Percentiles rank a stretch among this genome's conserved stretches.
Evolutionary conservation across 2,329 filamentous ascomycete genomes (phyloP).

Genomic region (Alternaria incomplexa): DNA sequence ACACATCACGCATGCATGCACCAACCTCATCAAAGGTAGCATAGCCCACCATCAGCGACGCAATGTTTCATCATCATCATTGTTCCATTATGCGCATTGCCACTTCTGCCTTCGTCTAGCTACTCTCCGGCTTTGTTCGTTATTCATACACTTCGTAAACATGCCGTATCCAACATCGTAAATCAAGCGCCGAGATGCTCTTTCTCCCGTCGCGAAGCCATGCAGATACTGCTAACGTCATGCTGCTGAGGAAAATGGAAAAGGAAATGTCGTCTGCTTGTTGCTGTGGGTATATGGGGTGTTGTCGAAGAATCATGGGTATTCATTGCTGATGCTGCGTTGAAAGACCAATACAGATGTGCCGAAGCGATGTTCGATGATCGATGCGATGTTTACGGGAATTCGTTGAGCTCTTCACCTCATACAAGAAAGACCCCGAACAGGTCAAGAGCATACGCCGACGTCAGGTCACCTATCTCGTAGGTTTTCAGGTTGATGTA

Average conservation of each 20-base stretch:
- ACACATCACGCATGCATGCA: conserved; percentile 3
- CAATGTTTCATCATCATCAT: not conserved
- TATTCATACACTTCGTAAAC: not conserved
- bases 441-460: not conserved
- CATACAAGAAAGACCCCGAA: not conserved
- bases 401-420: not conserved
- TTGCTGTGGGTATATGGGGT: not conserved
- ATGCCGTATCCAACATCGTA: conserved; percentile 7
- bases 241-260: conserved; percentile 2
- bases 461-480: not conserved
- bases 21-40: not conserved
- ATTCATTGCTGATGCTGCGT: not conserved
- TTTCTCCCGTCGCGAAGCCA: not conserved
- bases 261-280: not conserved
- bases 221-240: not conserved
- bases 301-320: not conserved
- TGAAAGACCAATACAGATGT: not conserved
- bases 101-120: not conserved
- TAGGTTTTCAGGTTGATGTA: not conserved
- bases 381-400: not conserved
- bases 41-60: not conserved
- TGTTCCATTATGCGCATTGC: not conserved
- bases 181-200: not conserved
- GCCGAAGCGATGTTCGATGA: not conserved
- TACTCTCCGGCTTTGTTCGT: not conserved